A percentile compares a stretch with the other conserved stretches of the same genome.
Evolutionary conservation across 2,329 filamentous ascomycete genomes (phyloP).

Genomic region (Phyllosticta citrichinensis): DNA sequence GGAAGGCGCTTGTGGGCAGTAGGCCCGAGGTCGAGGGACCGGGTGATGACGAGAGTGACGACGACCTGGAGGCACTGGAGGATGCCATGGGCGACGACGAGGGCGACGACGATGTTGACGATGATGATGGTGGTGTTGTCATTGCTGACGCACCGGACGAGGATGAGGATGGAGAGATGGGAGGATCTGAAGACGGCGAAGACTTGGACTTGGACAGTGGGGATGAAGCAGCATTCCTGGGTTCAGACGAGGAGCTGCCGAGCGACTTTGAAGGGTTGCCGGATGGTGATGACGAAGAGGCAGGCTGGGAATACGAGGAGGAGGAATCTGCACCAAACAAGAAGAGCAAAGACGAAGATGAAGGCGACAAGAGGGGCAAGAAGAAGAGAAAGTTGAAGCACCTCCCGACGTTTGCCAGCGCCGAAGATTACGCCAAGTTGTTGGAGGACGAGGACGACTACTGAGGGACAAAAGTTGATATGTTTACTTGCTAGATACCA

Average conservation of each 20-base stretch:
- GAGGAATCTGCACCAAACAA: slow-evolving; percentile 20
- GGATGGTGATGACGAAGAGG: slow-evolving; percentile 30
- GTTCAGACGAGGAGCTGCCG: slow-evolving; percentile 46
- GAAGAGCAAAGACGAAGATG: slow-evolving; percentile 29
- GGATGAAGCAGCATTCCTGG: slow-evolving; percentile 46
- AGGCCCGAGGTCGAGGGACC: slow-evolving; percentile 65
- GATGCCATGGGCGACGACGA: slow-evolving; percentile 37
- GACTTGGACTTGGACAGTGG: slow-evolving; percentile 35
- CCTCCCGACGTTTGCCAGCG: slow-evolving; percentile 85
- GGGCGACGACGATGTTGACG: slow-evolving; percentile 38
- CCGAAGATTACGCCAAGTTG: slow-evolving; percentile 85
- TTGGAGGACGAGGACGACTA: slow-evolving; percentile 55
- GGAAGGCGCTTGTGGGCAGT: slow-evolving; percentile 79
- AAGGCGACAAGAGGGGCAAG: slow-evolving; percentile 33
- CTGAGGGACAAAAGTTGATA: background rate
- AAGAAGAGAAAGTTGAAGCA: slow-evolving; percentile 79
- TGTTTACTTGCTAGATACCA: background rate
- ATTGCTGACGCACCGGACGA: slow-evolving; percentile 25
- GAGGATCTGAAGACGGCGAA: slow-evolving; percentile 29
- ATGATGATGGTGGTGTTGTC: slow-evolving; percentile 37
- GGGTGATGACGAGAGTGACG: slow-evolving; percentile 42
- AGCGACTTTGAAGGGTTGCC: slow-evolving; percentile 35
- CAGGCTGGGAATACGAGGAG: slow-evolving; percentile 37
- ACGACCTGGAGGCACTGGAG: slow-evolving; percentile 45
- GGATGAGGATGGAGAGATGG: slow-evolving; percentile 36